Evolutionary conservation across 176 grass and related monocot genomes (phyloP).

Genomic region (Paspalum vaginatum): DNA sequence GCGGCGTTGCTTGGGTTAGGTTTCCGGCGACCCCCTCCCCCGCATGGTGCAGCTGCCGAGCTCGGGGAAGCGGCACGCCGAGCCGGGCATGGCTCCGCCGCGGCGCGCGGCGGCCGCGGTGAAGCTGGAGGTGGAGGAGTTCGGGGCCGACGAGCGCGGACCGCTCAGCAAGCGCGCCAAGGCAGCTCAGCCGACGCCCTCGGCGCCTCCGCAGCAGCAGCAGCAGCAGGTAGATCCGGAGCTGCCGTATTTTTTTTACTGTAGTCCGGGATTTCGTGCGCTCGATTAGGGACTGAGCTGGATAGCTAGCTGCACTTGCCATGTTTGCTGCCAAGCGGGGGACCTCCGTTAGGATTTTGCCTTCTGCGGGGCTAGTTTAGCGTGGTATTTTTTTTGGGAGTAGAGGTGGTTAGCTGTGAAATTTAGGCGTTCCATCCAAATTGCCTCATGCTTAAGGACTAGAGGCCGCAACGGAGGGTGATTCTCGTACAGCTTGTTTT

Average conservation of each 20-base stretch:
- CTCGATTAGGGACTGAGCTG: background rate
- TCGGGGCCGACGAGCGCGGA: background rate
- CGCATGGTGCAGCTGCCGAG: slow-evolving; percentile 62
- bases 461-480: background rate
- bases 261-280: background rate
- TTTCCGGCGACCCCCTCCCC: slow-evolving; percentile 26
- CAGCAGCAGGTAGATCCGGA: slow-evolving; percentile 51
- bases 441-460: background rate
- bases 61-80: slow-evolving; percentile 49
- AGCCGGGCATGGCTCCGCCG: slow-evolving; percentile 23
- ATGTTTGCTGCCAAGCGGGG: background rate
- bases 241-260: background rate
- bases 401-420: background rate
- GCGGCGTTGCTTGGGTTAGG: slow-evolving; percentile 7
- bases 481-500: background rate
- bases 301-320: background rate
- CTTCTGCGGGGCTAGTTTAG: background rate
- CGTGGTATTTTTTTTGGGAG: background rate
- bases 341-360: background rate
- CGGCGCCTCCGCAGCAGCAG: background rate
- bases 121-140: slow-evolving; percentile 54
- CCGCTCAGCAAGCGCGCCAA: slow-evolving; percentile 48
- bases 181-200: background rate
- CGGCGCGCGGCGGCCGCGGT: background rate
- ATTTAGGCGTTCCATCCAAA: slow-evolving; percentile 7